Evolutionary conservation across 2,329 filamentous ascomycete genomes (phyloP).

Genomic region (Sordariomycetes sp.): DNA sequence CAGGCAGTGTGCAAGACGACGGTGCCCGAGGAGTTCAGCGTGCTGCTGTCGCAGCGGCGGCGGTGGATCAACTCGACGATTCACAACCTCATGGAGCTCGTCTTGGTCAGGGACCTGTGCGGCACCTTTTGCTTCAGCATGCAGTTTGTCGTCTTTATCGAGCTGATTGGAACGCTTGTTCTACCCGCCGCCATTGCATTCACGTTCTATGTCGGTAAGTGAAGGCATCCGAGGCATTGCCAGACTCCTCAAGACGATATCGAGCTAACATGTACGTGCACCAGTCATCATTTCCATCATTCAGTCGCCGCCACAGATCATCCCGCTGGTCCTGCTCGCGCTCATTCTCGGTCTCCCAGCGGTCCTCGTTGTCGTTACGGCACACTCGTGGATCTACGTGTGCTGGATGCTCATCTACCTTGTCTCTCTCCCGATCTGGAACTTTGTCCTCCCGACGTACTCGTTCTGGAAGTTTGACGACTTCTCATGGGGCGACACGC

Average conservation of each 20-base stretch:
- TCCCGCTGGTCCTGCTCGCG: slow-evolving; percentile 77
- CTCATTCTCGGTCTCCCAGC: slow-evolving; percentile 90
- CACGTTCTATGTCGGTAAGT: slow-evolving; percentile 85
- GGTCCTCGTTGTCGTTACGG: slow-evolving; percentile 82
- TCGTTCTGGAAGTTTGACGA: slow-evolving; percentile 99
- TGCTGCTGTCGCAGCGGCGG: slow-evolving; percentile 85
- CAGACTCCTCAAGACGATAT: neutral
- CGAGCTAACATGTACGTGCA: slow-evolving; percentile 2
- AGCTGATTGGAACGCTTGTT: slow-evolving; percentile 87
- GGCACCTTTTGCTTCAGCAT: slow-evolving; percentile 99
- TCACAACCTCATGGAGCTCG: slow-evolving; percentile 95
- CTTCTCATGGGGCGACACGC: slow-evolving; percentile 97
- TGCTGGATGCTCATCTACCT: slow-evolving; percentile 97
- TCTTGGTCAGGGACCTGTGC: slow-evolving; percentile 89
- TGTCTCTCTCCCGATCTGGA: slow-evolving; percentile 87
- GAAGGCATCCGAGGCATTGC: slow-evolving; percentile 2
- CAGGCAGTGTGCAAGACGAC: slow-evolving; percentile 98
- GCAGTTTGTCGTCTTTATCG: slow-evolving; percentile 96
- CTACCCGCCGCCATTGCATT: slow-evolving; percentile 93
- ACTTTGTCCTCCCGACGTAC: slow-evolving; percentile 87
- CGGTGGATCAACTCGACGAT: slow-evolving; percentile 99
- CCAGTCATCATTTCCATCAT: slow-evolving; percentile 78
- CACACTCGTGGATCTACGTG: slow-evolving; percentile 84
- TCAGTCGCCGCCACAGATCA: slow-evolving; percentile 62
- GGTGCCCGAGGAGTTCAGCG: slow-evolving; percentile 83